Base-by-base conservation (phyloP, 2,329 filamentous ascomycete species). In the Endothia cerciana region DNA sequence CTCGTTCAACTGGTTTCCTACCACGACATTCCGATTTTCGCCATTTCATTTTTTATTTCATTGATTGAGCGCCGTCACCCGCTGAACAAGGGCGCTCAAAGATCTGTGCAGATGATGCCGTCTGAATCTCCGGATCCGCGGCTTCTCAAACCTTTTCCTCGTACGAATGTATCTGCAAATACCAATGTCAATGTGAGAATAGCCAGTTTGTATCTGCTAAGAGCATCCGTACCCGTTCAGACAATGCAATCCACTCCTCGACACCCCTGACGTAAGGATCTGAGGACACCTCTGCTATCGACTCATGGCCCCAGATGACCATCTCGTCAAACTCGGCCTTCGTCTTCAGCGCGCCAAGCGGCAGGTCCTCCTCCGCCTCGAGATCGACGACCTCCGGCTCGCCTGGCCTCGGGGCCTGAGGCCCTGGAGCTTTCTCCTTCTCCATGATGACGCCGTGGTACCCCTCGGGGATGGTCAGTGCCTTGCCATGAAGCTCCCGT, bases 291-390 rank as follows among this genome's bases (percentile, higher is more conserved):
- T 90, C 87, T 6, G 88, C 88, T 60, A 86, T 72, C 0, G 79
- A 77, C 70, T 95, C 93, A 75, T 97, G 93, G 0, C 86, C 89
- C 95, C 94, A 98, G n/a, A 97, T 83, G 3, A 92, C 79, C 60
- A 97, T 76, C 63, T 91, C 83, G 7, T 93, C 87, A 74, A 97
- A 97, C 19, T 82, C 82, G 1, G 87, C 88, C 25, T 88, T 81
- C 53, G 87, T 81, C 60, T 91, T 84, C 70, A 94, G 78, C 25
- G 81, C 82, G 11, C 87, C 84, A 1, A 85, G 81, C 30, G 85
- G 81, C 49, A 79, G 73, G 19, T 81, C 79, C 2, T 82, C 79
- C 2, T 83, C 81, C 3, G 76, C 76, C 10, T 81, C 79, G 3
- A 74, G 72, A 6, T 76, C 73, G 22, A 74, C 70, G 4, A 71